phyloP scores from a whole-genome alignment of 2,329 filamentous ascomycete species.

The Bisporella sp. region DNA sequence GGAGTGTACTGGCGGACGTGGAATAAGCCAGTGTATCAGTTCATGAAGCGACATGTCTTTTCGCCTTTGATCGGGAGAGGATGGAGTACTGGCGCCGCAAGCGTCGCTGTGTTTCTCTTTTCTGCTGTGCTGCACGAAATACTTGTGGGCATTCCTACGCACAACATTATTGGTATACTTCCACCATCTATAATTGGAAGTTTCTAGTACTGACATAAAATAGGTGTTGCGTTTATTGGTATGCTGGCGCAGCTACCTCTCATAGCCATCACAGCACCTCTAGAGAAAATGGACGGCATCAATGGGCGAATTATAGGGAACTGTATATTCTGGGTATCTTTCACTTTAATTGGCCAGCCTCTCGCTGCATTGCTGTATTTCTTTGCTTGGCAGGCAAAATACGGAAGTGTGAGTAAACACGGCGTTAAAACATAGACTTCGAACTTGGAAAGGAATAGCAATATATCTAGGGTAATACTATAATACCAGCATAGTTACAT shows the following conservation, averaged over 20 bases:
- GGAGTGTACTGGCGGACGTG: constrained; percentile 91
- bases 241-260: constrained; percentile 93
- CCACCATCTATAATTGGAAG: constrained; percentile 9
- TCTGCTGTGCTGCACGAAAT: constrained; percentile 89
- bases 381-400: constrained; percentile 98
- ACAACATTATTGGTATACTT: constrained; percentile 74
- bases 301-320: constrained; percentile 80
- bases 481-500: no score
- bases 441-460: no score
- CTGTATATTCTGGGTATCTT: constrained; percentile 92
- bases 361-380: constrained; percentile 91
- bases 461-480: no score
- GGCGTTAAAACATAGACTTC: constrained; percentile 3
- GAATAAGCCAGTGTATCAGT: constrained; percentile 97
- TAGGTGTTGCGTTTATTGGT: constrained; percentile 83
- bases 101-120: constrained; percentile 76
- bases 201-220: constrained; percentile 8
- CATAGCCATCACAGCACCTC: constrained; percentile 69
- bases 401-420: constrained; percentile 64
- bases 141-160: constrained; percentile 87
- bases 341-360: constrained; percentile 92
- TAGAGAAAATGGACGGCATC: constrained; percentile 72
- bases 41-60: constrained; percentile 93
- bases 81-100: constrained; percentile 63
- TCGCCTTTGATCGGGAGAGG: constrained; percentile 80